A percentile compares a stretch with the other conserved stretches of the same genome.
phyloP scores from a whole-genome alignment of 495 filamentous ascomycete genomes.

The Lichenothelia convexa region DNA sequence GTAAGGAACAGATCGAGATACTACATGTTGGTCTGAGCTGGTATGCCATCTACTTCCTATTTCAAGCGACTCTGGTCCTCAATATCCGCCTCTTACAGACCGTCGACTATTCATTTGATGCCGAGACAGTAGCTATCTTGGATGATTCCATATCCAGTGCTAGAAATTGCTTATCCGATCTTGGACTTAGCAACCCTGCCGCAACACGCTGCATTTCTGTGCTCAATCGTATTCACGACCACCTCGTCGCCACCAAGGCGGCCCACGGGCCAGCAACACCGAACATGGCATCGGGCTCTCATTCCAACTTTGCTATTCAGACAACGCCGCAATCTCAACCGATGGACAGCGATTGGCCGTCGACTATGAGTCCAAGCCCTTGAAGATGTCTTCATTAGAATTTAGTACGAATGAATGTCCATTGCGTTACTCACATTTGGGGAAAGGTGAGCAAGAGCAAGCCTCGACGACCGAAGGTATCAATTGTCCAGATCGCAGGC shows the following conservation, averaged over 20 bases:
- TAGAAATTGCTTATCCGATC: not conserved
- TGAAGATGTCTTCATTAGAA: too few species aligned
- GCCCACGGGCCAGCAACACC: not conserved
- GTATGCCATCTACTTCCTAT: constrained; percentile 23
- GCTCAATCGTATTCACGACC: not conserved
- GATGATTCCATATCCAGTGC: not conserved
- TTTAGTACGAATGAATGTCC: too few species aligned
- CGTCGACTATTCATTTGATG: not conserved
- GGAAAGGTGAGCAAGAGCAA: constrained; percentile 17
- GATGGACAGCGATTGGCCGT: not conserved
- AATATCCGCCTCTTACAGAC: constrained; percentile 5
- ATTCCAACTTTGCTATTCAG: too few species aligned
- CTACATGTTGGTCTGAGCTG: constrained; percentile 12
- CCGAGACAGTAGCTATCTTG: too few species aligned
- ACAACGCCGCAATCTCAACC: too few species aligned
- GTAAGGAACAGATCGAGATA: constrained; percentile 4
- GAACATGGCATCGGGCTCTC: too few species aligned
- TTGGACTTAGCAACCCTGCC: not conserved
- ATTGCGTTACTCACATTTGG: too few species aligned
- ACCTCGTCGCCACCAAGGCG: not conserved
- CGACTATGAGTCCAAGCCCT: not conserved
- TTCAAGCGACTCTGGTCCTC: constrained; percentile 20
- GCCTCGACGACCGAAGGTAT: constrained; percentile 22
- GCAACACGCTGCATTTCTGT: not conserved
- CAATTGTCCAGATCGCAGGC: constrained; percentile 47